Conservation (phyloP, 1,284 basidiomycete genomes). For the Meira miltonrushii region DNA sequence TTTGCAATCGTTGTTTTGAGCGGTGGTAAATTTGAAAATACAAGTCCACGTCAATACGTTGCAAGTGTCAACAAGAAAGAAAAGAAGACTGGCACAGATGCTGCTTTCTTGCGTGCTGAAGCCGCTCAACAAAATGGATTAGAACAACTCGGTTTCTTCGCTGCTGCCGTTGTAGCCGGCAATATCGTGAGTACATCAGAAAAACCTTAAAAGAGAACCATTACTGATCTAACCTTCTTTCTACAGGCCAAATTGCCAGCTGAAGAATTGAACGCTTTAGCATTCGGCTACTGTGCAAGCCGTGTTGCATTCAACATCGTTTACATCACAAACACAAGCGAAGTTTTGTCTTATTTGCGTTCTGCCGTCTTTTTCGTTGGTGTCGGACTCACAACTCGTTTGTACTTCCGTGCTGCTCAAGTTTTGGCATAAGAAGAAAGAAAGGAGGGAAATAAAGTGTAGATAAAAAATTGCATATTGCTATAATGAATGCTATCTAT, state of each 20-base stretch:
- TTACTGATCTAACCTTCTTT: background rate
- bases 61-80: slow-evolving; percentile 9
- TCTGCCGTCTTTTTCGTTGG: slow-evolving; percentile 12
- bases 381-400: slow-evolving; percentile 19
- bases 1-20: slow-evolving; percentile 13
- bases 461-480: background rate
- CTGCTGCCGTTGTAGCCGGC: slow-evolving; percentile 12
- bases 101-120: slow-evolving; percentile 17
- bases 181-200: slow-evolving; percentile 5
- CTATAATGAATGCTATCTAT: background rate
- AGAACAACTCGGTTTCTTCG: slow-evolving; percentile 11
- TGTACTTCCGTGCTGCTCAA: slow-evolving; percentile 16
- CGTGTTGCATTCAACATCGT: slow-evolving; percentile 12
- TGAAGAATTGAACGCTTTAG: slow-evolving; percentile 10
- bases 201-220: background rate
- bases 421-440: background rate
- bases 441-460: background rate
- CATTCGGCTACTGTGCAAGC: slow-evolving; percentile 14
- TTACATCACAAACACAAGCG: slow-evolving; percentile 7
- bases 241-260: slow-evolving; percentile 9
- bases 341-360: slow-evolving; percentile 3
- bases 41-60: slow-evolving; percentile 12
- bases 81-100: slow-evolving; percentile 14
- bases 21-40: background rate
- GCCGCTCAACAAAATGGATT: slow-evolving; percentile 21